Evolutionary conservation across 805 yeast species (phyloP).

Genomic region (Pachysolen tannophilus): DNA sequence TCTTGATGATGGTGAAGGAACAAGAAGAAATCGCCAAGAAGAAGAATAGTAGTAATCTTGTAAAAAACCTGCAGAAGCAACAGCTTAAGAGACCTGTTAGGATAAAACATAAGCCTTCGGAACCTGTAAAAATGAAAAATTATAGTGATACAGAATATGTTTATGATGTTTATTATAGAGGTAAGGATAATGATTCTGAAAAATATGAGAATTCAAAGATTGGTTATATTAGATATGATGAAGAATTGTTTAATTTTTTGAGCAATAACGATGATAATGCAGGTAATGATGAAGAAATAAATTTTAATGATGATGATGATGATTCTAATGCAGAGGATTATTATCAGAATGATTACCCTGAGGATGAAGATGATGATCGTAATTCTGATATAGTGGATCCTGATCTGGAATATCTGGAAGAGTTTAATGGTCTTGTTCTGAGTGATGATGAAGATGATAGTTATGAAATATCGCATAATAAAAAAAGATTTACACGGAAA

Average conservation of each 20-base stretch:
- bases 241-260: constrained; percentile 33
- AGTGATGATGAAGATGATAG: constrained; percentile 31
- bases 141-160: constrained; percentile 60
- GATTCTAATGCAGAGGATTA: constrained; percentile 89
- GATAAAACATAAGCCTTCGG: constrained; percentile 4
- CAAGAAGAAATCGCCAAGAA: background rate
- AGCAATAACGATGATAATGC: constrained; percentile 31
- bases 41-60: background rate
- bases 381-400: constrained; percentile 8
- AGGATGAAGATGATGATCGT: constrained; percentile 68
- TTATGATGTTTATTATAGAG: constrained; percentile 79
- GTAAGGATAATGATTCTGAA: constrained; percentile 39
- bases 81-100: constrained; percentile 7
- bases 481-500: constrained; percentile 19
- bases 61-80: background rate
- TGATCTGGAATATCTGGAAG: constrained; percentile 1
- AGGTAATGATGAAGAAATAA: constrained; percentile 15
- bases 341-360: constrained; percentile 91
- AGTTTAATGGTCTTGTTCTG: constrained; percentile 17
- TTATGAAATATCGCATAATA: constrained; percentile 25
- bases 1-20: constrained; percentile 5
- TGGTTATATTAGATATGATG: constrained; percentile 48
- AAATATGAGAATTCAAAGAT: constrained; percentile 28
- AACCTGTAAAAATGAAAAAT: constrained; percentile 5
- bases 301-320: constrained; percentile 57